Evolutionary conservation across 495 filamentous ascomycete genomes (phyloP).

Genomic region (Podospora conica): DNA sequence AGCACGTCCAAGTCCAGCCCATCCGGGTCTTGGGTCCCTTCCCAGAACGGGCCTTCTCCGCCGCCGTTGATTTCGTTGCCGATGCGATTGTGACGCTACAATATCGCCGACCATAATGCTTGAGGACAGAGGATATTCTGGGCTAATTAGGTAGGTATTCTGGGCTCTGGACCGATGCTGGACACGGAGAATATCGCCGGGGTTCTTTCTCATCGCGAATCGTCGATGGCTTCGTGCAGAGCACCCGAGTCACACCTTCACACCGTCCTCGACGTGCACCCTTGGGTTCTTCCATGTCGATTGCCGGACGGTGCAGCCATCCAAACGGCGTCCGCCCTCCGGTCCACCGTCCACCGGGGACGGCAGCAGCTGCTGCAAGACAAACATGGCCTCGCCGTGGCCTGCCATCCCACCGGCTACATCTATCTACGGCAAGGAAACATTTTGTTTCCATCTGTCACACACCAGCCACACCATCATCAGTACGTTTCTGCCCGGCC

Average conservation of each 20-base stretch:
- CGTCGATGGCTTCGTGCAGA: not conserved
- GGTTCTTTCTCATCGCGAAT: not conserved
- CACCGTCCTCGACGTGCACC: no score
- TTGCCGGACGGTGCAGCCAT: not conserved
- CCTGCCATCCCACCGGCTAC: not conserved
- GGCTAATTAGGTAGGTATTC: not conserved
- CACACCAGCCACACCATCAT: not conserved
- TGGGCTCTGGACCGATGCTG: not conserved
- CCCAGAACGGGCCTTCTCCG: constrained; percentile 11
- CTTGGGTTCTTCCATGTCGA: no score
- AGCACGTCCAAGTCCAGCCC: constrained; percentile 15
- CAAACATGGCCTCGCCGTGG: not conserved
- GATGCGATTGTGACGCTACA: constrained; percentile 16
- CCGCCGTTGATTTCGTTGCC: constrained; percentile 12
- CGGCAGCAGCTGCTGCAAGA: constrained; percentile 9
- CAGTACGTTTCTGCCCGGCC: no score
- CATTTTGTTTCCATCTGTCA: not conserved
- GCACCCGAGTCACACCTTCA: not conserved
- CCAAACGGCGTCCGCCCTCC: not conserved
- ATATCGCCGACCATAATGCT: constrained; percentile 6
- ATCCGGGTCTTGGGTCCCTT: not conserved
- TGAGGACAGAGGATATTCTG: not conserved
- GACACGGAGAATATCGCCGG: not conserved
- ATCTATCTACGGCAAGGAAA: no score
- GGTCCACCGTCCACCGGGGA: not conserved